Base-by-base conservation (phyloP, 768 basidiomycete genomes). In the Strobilomyces dryophilus region DNA sequence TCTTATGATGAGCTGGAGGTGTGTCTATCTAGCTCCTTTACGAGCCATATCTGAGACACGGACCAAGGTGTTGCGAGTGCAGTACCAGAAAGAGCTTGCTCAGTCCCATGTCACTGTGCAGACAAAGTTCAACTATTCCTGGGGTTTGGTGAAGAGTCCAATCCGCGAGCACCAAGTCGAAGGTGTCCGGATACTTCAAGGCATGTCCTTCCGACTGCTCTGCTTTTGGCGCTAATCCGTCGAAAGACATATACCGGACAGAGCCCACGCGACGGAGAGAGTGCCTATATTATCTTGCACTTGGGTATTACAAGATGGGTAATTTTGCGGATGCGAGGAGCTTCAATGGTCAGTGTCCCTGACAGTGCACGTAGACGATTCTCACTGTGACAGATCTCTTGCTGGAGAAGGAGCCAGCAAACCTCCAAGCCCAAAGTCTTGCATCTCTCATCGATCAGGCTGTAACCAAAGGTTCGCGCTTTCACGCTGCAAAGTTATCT, bases 101-200 rank as follows among this genome's bases (percentile, higher is more conserved):
- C 86, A 92, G 58, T 79, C 83, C 46, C 93, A 95, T 70, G 80
- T 97, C 53, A 92, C 92, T 10, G 81, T 87, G 8, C 97, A 99
- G 73, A 95, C 94, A 37, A 95, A 92, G 69, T 99, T 99, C 77
- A 98, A 98, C 74, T 95, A 88, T 71, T 83, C 92, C 37, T 97
- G 95, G 95, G 95, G 95, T 3, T 77, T 95, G 31, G 91, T 98
- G 48, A 98, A 98, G 76, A 92, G 90, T 62, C 89, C 89, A 12
- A 70, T 82, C 60, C 79, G 82, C 39, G 86, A 90, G 29, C 81
- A 97, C 62, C 94, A 98, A 65, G 89, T 88, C 0, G 90, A 97
- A 65, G 97, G 97, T 20, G 92, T 98, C 45, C 82, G 83, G 58
- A 66, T 98, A 42, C 75, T 99, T 51, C 93, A 95, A 82, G 95